Base-by-base conservation (phyloP, 2,329 filamentous ascomycete genomes). In the Ophiocordyceps camponoti-saundersi region DNA sequence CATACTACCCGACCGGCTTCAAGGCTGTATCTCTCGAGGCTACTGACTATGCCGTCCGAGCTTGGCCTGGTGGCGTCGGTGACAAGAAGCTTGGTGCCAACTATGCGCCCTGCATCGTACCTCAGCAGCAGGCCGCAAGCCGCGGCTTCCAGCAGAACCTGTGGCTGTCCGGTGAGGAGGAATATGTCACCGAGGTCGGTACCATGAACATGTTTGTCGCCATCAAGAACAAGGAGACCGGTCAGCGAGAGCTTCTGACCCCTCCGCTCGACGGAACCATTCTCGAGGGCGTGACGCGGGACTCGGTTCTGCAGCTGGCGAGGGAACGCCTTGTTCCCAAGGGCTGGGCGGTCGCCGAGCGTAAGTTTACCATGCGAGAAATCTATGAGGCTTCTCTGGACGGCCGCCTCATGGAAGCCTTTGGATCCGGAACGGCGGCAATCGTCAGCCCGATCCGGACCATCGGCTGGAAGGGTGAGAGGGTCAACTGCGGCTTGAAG, bases 61-160 rank as follows among this genome's bases (percentile, higher is more conserved):
- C 92, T 48, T 98, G 92, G 92, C 92, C 92, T 44, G 92, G 92
- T 50, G 92, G 92, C 61, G 90, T 95, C 30, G 92, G 92, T 57
- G 88, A 96, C 71, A 94, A 92, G 79, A 98, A 98, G 72, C 80
- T 98, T 32, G 92, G 92, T 51, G 92, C 90, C 59, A 98, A 98
- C 76, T 98, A 98, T 64, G 92, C 92, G n/a, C 92, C 92, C 6
- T 96, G 92, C 70, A 90, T 98, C 58, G 72, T 96, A n/a, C 92
- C 92, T 18, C 92, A 98, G 68, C 77, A 92, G 57, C 79, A 95
- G 66, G 92, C 92, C 41, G 87, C 88, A 43, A 84, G 80, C 64
- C 79, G 88, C 48, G 92, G 92, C 21, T 95, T 89, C 75, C 90
- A 96, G 68, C 92, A 98, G 71, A 98, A 96, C 67, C 74, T 98